Base-by-base conservation (phyloP, 164 flowering plant genomes). In the Piper longum region DNA sequence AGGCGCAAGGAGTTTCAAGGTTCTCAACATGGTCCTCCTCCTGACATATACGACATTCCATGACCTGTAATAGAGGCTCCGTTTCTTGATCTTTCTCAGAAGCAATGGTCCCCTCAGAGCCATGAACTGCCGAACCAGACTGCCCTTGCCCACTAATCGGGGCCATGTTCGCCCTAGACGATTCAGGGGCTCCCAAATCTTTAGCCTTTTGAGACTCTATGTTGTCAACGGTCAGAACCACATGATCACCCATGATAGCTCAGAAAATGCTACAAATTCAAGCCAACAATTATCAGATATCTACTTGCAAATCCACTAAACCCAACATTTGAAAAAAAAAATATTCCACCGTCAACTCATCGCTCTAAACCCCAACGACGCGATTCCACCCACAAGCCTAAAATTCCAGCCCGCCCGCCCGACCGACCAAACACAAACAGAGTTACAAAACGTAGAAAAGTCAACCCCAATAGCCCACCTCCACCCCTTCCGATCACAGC, bases 1-100 rank as follows among this genome's bases (percentile, higher is more conserved):
- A 87, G 54, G 78, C 83, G 72, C 93, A 87, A 54, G 93, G 93
- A 41, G 67, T 68, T 71, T 85, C 85, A 51, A 85, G 54, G 63
- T 81, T 77, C 57, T 74, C 62, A 55, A 81, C 42, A 54, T 73
- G 70, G 54, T 87, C 95, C 54, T 85, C 90, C 69, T 87, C 95
- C 68, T 85, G 90, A 64, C 95, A 87, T 71, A 85, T 87, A 40
- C 95, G 80, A 64, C 95, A 83, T 71, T 87, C 95, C 6, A 74
- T 70, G 6, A 44, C 62, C 66, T 82, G 82, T 67, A 85, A 66
- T 44, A 83, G 76, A 9, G 87, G 85, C 54, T 76, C 73, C 54
- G 77, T 76, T 74, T 79, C 89, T 7, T 71, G 80, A 42, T 39
- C 78, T 74, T 77, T 87, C 11, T 72, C 81, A 42, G 42, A 56